These are phyloP conservation scores for Penicillium nucicola DNA, from an alignment of 495 filamentous ascomycete genomes.

Conservation along the genomic window DNA sequence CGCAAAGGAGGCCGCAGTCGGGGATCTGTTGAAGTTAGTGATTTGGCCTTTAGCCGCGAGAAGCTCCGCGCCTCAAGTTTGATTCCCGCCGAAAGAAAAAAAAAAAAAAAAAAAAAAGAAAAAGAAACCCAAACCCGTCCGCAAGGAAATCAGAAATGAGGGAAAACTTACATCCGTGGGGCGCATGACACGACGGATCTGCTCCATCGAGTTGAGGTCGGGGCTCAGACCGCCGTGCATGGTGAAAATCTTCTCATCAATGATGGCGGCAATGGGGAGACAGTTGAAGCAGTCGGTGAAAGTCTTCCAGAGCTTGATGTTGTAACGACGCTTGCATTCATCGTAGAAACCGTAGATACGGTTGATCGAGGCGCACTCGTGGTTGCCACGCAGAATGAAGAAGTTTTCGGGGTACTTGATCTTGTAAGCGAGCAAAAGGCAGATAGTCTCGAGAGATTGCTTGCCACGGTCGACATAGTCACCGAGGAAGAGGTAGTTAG, in stretches of 20 bases:
- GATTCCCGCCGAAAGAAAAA: background rate
- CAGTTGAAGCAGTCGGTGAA: conserved; percentile 99
- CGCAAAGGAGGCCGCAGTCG: conserved; percentile 95
- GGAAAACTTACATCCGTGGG: conserved; percentile 85
- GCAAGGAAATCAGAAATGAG: conserved; percentile 5
- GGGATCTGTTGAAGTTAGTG: conserved; percentile 76
- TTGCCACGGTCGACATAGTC: conserved; percentile 99
- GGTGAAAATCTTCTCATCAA: conserved; percentile 99
- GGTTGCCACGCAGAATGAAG: conserved; percentile 97
- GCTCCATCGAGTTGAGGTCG: conserved; percentile 99
- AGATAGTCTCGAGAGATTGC: conserved; percentile 99
- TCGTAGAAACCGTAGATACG: conserved; percentile 99
- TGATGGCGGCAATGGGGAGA: conserved; percentile 98
- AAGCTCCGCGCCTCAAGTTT: conserved; percentile 31
- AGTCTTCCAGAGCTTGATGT: conserved; percentile 99
- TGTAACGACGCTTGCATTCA: conserved; percentile 98
- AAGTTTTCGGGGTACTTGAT: conserved; percentile 99
- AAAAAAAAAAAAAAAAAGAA: too few species aligned
- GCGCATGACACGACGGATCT: conserved; percentile 97
- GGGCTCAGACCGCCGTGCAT: conserved; percentile 99
- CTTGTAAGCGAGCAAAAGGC: conserved; percentile 96
- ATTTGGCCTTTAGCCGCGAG: conserved; percentile 39
- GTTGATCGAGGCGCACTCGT: conserved; percentile 99
- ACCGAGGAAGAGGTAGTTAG: conserved; percentile 98
- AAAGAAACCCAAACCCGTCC: background rate